Evolutionary conservation across 352 stramenopile genomes (phyloP), one percentile per base, ranked within the genome.

Genomic region (Globisporangium megalacanthum): DNA sequence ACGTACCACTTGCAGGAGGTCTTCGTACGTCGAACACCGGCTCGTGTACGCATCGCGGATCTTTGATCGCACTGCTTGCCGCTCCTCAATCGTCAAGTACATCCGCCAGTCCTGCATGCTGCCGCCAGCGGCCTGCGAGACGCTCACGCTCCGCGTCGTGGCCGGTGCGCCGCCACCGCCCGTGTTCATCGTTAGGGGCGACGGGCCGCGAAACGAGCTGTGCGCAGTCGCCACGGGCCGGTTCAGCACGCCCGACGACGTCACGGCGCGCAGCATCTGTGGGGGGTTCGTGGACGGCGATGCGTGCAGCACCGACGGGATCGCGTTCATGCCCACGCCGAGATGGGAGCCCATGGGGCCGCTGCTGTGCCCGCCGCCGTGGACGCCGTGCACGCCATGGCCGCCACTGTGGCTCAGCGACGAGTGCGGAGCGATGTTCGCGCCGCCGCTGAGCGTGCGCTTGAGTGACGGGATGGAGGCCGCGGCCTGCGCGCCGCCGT

Each of bases 41-140:
- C 76, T 93, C 25, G 72, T 92, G 68, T 95, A 95, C 6, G 86
- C 86, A 54, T 94, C 83, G 5, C 78, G 76, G 49, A 95, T 94
- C 75, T 93, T 93, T 49, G 81, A 89, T 37, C 86, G 83, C 56
- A 95, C 82, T 44, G 84, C 82, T 68, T 93, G 83, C 42, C 86
- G 83, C 65, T 95, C 86, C 65, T 95, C 86, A 61, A 95, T 92
- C n/a, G 83, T 95, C 56, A 95, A 61, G 58, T 92, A 94, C 83
- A 90, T 93, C 47, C 86, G 73, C 86, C 86, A 95, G 64, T 95
- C 84, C 65, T 90, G 80, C 82, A 92, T 92, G 22, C 67, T 82
- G 31, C 57, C 49, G 4, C 70, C 69, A 11, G 74, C 35, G 2
- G 35, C 82, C 69, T 88, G 73, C 29, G 75, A 86, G 7, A 86